These are phyloP conservation scores for Abrus precatorius DNA, from an alignment of 306 rosid species.

Conservation along the genomic window DNA sequence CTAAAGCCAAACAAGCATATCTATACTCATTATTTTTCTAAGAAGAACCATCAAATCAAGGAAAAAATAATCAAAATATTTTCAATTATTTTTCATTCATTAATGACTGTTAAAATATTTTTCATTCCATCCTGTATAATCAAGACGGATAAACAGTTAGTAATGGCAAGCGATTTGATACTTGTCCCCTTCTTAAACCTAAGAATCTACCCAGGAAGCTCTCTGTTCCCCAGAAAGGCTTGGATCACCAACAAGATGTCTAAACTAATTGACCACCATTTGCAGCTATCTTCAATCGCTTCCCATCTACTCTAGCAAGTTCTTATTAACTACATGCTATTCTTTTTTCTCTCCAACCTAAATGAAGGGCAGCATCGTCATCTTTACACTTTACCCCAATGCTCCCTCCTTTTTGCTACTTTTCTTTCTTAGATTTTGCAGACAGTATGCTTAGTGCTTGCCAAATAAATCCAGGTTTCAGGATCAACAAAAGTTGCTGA, in stretches of 20 bases:
- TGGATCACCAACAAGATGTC: conserved; percentile 9
- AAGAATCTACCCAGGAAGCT: conserved; percentile 31
- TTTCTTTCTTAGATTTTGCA: conserved; percentile 16
- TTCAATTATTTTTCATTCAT: background rate
- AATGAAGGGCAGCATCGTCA: conserved; percentile 2
- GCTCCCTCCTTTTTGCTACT: background rate
- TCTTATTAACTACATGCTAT: conserved; percentile 21
- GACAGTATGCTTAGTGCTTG: conserved; percentile 9
- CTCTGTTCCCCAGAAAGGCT: background rate
- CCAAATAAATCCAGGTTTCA: conserved; percentile 37
- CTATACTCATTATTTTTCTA: conserved; percentile 5
- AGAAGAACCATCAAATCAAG: conserved; percentile 17
- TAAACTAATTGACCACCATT: conserved; percentile 16
- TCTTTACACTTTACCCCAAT: conserved; percentile 20
- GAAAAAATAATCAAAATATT: conserved; percentile 26
- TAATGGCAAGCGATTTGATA: conserved; percentile 27
- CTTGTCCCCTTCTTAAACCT: conserved; percentile 3
- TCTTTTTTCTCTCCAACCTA: conserved; percentile 7
- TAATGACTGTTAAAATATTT: conserved; percentile 38
- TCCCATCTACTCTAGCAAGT: conserved; percentile 22
- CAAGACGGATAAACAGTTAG: conserved; percentile 10
- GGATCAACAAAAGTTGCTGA: conserved; percentile 18
- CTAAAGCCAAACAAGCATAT: conserved; percentile 20
- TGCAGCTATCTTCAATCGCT: conserved; percentile 9
- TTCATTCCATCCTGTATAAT: conserved; percentile 19